Base-by-base conservation (phyloP, 2,329 filamentous ascomycete genomes). In the Cladophialophora yegresii region DNA sequence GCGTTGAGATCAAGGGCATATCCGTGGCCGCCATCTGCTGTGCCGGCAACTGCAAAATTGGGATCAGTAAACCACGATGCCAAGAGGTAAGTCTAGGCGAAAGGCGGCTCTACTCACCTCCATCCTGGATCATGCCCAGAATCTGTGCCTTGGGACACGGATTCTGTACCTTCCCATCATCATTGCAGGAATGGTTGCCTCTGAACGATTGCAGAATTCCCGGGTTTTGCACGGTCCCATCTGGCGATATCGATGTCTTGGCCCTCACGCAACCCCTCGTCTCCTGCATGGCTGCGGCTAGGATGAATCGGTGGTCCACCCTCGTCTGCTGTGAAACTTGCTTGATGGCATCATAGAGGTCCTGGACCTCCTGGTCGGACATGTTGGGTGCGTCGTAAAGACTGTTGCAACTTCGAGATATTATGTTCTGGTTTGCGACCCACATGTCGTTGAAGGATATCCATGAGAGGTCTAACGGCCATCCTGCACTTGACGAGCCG, bases 151-250 rank as follows among this genome's bases (percentile, higher is more conserved):
- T 62, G 2, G 77, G 78, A 69, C 78, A 82, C 4, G 79, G 79
- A 28, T 72, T 75, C 58, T 76, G 69, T 9, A 75, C 72, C 50
- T 61, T 67, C 43, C 71, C 71, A 33, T 70, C 60, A 56, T 71
- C 70, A 68, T 79, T 79, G 70, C 77, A 79, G 20, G 72, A 75
- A 26, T 74, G 75, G 0, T 67, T 72, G 58, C 78, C 79, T 49
- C 77, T 72, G 70, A 79, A 79, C 13, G 72, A 73, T 71, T 83
- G 80, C 75, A 82, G 79, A n/a, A 83, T 66, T 2, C 80, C 80
- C 1, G 80, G 80, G 67, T 82, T 82, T 33, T 67, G 65, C 67
- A 78, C 74, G 20, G 57, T 59, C 36, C 72, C 72, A 69, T 78
- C 77, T 64, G 74, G 71, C 2, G 80, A 80, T 0, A 59, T 47